Evolutionary conservation across 495 filamentous ascomycete genomes (phyloP).

Genomic region (Xylaria flabelliformis): DNA sequence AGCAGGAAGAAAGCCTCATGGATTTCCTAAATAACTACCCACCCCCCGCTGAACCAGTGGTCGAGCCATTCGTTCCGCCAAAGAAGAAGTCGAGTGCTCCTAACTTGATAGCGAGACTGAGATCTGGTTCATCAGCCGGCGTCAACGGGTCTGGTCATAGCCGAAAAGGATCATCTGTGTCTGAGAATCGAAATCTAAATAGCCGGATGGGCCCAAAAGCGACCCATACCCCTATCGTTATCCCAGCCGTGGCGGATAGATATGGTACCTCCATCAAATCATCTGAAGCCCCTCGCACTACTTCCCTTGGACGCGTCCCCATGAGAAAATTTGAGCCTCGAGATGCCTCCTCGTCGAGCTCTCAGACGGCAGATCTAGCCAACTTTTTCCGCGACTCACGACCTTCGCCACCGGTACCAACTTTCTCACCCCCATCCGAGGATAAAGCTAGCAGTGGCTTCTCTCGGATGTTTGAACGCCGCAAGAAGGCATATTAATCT

Average conservation of each 20-base stretch:
- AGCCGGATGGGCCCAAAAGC: slow-evolving; percentile 43
- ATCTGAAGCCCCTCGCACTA: slow-evolving; percentile 25
- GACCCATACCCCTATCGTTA: slow-evolving; percentile 56
- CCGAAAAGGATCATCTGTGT: slow-evolving; percentile 37
- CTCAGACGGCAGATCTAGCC: slow-evolving; percentile 72
- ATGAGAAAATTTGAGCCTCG: slow-evolving; percentile 62
- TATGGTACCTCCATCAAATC: slow-evolving; percentile 32
- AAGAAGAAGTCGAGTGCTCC: slow-evolving; percentile 68
- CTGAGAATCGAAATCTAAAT: slow-evolving; percentile 42
- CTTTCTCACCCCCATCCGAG: slow-evolving; percentile 30
- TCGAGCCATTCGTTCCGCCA: slow-evolving; percentile 51
- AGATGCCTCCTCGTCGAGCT: slow-evolving; percentile 50
- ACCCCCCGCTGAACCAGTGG: slow-evolving; percentile 66
- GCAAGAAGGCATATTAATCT: slow-evolving; percentile 41
- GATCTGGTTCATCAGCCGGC: slow-evolving; percentile 51
- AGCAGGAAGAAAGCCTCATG: slow-evolving; percentile 73
- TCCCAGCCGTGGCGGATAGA: slow-evolving; percentile 42
- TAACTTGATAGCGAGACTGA: slow-evolving; percentile 68
- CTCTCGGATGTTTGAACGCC: slow-evolving; percentile 42
- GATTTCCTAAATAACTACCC: slow-evolving; percentile 89
- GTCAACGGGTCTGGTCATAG: slow-evolving; percentile 34
- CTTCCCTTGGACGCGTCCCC: slow-evolving; percentile 43
- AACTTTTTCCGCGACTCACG: slow-evolving; percentile 80
- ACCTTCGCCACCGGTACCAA: slow-evolving; percentile 59
- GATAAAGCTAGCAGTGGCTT: slow-evolving; percentile 37